phyloP scores from a whole-genome alignment of 2,329 filamentous ascomycete species.

The Monilinia fructigena region DNA sequence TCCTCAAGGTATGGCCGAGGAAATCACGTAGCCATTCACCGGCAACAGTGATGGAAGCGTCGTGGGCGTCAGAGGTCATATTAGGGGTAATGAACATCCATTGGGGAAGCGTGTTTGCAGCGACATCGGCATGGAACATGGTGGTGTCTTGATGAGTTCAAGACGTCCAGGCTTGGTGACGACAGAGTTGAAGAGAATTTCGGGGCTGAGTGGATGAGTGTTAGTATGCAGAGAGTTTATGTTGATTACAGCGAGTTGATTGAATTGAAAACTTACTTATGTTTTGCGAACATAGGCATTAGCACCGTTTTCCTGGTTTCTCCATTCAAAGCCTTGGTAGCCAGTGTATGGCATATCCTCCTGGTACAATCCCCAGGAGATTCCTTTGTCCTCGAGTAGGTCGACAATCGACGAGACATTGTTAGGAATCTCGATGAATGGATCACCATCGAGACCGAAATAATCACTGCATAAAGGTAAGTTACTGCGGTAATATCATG shows the following conservation, averaged over 20 bases:
- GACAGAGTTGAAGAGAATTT: slow-evolving; percentile 65
- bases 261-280: slow-evolving; percentile 53
- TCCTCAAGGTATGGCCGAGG: slow-evolving; percentile 66
- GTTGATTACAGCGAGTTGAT: not conserved
- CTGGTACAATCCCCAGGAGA: slow-evolving; percentile 72
- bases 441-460: slow-evolving; percentile 70
- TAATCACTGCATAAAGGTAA: slow-evolving; percentile 43
- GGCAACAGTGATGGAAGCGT: slow-evolving; percentile 67
- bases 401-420: slow-evolving; percentile 69
- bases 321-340: slow-evolving; percentile 62
- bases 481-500: not conserved
- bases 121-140: slow-evolving; percentile 66
- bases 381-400: slow-evolving; percentile 61
- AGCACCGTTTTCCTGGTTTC: slow-evolving; percentile 62
- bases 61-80: slow-evolving; percentile 66
- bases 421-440: slow-evolving; percentile 55
- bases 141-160: slow-evolving; percentile 69
- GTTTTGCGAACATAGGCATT: slow-evolving; percentile 85
- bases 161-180: slow-evolving; percentile 59
- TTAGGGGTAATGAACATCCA: slow-evolving; percentile 62
- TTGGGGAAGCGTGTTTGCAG: slow-evolving; percentile 57
- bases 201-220: slow-evolving; percentile 40
- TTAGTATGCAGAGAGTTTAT: not conserved
- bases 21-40: slow-evolving; percentile 67
- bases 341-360: slow-evolving; percentile 76